A percentile compares a stretch with the other conserved stretches of the same genome.
These are phyloP conservation scores for Mortierella sp. DNA, from an alignment of 371 early-diverging fungal genomes.

Conservation along the genomic window DNA sequence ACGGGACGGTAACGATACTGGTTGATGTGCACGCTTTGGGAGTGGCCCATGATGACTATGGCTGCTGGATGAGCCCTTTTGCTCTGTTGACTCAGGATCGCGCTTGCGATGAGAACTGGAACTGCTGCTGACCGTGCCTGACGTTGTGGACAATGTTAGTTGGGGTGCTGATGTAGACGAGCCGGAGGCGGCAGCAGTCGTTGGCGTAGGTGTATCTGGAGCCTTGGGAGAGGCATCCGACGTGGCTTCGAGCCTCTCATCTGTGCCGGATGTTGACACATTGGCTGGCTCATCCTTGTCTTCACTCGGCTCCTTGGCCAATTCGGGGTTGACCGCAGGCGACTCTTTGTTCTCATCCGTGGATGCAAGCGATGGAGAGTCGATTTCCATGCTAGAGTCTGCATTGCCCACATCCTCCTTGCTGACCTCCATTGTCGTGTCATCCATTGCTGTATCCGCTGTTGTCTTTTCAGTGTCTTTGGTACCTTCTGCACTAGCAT, in stretches of 20 bases:
- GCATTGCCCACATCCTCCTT: neutral
- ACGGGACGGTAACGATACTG: slow-evolving; percentile 34
- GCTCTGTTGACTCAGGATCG: slow-evolving; percentile 18
- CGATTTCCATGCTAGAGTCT: slow-evolving; percentile 20
- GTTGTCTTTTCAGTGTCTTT: too few species aligned
- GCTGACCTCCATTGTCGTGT: neutral
- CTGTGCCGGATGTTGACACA: neutral
- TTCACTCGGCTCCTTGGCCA: neutral
- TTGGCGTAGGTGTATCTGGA: neutral
- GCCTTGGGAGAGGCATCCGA: slow-evolving; percentile 6
- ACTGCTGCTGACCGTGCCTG: slow-evolving; percentile 4
- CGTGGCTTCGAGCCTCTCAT: slow-evolving; percentile 1
- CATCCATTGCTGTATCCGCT: neutral
- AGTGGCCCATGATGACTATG: slow-evolving; percentile 10
- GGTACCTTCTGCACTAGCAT: too few species aligned
- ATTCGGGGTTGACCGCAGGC: neutral
- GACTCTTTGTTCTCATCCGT: neutral
- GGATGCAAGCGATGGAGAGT: neutral
- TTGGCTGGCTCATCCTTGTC: neutral
- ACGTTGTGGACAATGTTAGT: slow-evolving; percentile 8
- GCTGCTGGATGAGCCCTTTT: slow-evolving; percentile 4
- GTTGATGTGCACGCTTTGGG: slow-evolving; percentile 29
- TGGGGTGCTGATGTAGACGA: slow-evolving; percentile 11
- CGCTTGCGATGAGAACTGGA: slow-evolving; percentile 10
- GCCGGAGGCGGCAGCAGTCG: neutral